Conservation (phyloP, 495 filamentous ascomycete species). For the Aspergillus ellipticus region DNA sequence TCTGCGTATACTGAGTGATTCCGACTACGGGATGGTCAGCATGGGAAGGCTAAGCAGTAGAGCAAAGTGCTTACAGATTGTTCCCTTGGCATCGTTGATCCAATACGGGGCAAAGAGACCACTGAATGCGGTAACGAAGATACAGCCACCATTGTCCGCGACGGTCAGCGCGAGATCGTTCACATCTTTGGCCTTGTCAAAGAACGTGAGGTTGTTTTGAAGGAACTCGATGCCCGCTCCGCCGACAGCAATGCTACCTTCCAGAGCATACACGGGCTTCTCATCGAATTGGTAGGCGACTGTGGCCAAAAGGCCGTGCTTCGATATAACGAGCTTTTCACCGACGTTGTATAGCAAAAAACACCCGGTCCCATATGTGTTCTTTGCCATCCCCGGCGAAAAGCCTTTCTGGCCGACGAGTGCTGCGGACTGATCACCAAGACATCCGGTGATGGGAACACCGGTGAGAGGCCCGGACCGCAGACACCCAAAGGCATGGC, state of each 20-base stretch:
- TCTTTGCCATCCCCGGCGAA: conserved; percentile 84
- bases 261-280: conserved; percentile 81
- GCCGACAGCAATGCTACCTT: conserved; percentile 91
- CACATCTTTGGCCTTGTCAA: conserved; percentile 68
- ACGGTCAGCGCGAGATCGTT: conserved; percentile 77
- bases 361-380: conserved; percentile 95
- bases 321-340: conserved; percentile 82
- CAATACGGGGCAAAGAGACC: conserved; percentile 95
- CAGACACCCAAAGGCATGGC: conserved; percentile 67
- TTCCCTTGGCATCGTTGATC: conserved; percentile 95
- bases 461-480: conserved; percentile 61
- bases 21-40: conserved; percentile 52
- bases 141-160: conserved; percentile 81
- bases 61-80: conserved; percentile 58
- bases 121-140: conserved; percentile 95
- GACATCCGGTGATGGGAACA: conserved; percentile 75
- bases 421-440: conserved; percentile 92
- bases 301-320: conserved; percentile 84
- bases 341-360: conserved; percentile 95
- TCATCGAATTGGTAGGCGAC: conserved; percentile 74
- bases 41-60: not conserved
- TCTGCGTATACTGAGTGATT: conserved; percentile 86
- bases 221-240: conserved; percentile 88
- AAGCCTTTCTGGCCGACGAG: conserved; percentile 92
- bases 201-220: conserved; percentile 81